Evolutionary conservation across 2,329 filamentous ascomycete species (phyloP).

Genomic region (Herpotrichia juniperi): DNA sequence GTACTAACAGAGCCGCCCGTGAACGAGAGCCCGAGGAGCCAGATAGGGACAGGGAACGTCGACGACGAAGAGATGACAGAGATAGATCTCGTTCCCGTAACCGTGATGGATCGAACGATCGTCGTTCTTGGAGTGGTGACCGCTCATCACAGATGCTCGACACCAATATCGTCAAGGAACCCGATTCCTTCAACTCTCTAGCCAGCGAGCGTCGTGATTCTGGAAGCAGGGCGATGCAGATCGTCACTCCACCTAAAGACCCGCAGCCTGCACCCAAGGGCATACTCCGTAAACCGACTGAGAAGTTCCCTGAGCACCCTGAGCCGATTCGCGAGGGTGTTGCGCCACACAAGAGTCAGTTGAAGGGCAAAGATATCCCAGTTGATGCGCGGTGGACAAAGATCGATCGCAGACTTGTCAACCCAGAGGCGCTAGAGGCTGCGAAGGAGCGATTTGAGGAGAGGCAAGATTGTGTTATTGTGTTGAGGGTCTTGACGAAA

Average conservation of each 20-base stretch:
- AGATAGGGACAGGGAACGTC: constrained; percentile 42
- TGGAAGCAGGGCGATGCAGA: constrained; percentile 51
- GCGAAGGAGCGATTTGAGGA: constrained; percentile 93
- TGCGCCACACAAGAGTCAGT: constrained; percentile 88
- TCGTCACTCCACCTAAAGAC: constrained; percentile 76
- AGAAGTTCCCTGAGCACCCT: constrained; percentile 84
- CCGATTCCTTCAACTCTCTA: constrained; percentile 31
- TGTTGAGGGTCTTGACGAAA: constrained; percentile 82
- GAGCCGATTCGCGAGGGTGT: constrained; percentile 87
- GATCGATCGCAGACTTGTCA: constrained; percentile 86
- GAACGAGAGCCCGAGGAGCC: constrained; percentile 38
- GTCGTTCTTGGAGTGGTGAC: constrained; percentile 34
- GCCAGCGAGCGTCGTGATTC: constrained; percentile 22
- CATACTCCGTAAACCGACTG: constrained; percentile 82
- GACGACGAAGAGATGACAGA: constrained; percentile 42
- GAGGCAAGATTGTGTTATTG: constrained; percentile 91
- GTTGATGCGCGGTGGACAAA: constrained; percentile 89
- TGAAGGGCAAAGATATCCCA: constrained; percentile 70
- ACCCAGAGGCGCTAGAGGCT: constrained; percentile 82
- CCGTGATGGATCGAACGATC: constrained; percentile 30
- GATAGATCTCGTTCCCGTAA: constrained; percentile 32
- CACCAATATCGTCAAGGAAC: constrained; percentile 40
- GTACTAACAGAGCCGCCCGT: constrained; percentile 27
- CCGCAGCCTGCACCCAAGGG: constrained; percentile 73
- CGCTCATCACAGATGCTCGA: constrained; percentile 36